Conservation (phyloP, 164 flowering plant genomes). For the Vitis riparia region DNA sequence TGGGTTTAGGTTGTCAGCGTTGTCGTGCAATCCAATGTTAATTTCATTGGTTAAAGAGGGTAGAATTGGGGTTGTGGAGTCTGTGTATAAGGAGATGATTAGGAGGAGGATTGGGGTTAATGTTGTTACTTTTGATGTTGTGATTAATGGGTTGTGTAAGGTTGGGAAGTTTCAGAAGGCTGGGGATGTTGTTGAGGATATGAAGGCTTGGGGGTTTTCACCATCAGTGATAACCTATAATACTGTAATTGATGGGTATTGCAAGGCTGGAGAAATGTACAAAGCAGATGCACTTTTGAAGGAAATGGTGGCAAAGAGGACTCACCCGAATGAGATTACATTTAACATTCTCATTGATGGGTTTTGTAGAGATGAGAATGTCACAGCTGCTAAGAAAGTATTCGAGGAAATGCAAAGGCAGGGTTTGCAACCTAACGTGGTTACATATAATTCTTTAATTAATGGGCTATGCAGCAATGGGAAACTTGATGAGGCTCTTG, state of each 20-base stretch:
- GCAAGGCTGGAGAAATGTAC: conserved; percentile 55
- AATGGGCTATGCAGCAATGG: conserved; percentile 49
- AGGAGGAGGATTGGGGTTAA: conserved; percentile 48
- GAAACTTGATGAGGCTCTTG: conserved; percentile 45
- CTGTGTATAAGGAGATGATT: conserved; percentile 55
- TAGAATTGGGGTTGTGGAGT: conserved; percentile 34
- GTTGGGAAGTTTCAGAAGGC: conserved; percentile 61
- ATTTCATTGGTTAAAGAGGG: conserved; percentile 41
- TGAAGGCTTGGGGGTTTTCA: conserved; percentile 43
- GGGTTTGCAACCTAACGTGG: conserved; percentile 41
- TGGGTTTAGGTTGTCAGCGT: conserved; percentile 46
- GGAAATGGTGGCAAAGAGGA: conserved; percentile 48
- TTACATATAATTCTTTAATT: conserved; percentile 58
- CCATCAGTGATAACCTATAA: conserved; percentile 56
- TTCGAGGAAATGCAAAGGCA: conserved; percentile 50
- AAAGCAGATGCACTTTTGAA: conserved; percentile 60
- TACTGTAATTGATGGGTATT: conserved; percentile 53
- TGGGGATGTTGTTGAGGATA: conserved; percentile 58
- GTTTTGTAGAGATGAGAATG: conserved; percentile 58
- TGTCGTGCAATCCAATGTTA: conserved; percentile 57
- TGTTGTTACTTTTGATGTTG: conserved; percentile 42
- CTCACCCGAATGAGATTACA: conserved; percentile 42
- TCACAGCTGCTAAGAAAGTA: conserved; percentile 40
- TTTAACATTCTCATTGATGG: conserved; percentile 62
- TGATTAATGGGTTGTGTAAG: conserved; percentile 60